A percentile compares a stretch with the other conserved stretches of the same genome.
These are phyloP conservation scores for Jaltomata sinuosa DNA, from an alignment of 257 asterid genomes.

Conservation along the genomic window DNA sequence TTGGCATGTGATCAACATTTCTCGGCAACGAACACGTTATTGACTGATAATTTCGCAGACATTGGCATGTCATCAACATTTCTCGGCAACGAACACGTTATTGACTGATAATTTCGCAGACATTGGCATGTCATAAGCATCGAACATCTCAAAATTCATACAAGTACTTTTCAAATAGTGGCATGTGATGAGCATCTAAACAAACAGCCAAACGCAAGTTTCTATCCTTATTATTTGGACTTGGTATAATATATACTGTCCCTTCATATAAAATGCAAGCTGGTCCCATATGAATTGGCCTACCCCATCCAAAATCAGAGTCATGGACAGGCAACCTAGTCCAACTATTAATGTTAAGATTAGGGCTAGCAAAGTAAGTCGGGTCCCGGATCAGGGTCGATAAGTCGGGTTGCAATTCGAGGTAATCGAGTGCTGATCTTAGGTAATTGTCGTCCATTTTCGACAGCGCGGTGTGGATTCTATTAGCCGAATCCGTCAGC, in stretches of 20 bases:
- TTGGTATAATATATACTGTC: constrained; percentile 44
- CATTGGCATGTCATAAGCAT: no score
- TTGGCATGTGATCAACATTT: constrained; percentile 40
- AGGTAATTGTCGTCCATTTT: constrained; percentile 44
- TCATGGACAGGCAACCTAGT: constrained; percentile 58
- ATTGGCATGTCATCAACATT: neutral
- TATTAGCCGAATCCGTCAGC: constrained; percentile 23
- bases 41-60: neutral
- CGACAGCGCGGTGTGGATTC: constrained; percentile 41
- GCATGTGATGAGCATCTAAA: constrained; percentile 53
- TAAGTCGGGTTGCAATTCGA: constrained; percentile 47
- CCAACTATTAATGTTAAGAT: constrained; percentile 71
- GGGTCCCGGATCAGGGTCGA: constrained; percentile 46
- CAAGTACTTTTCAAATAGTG: constrained; percentile 41
- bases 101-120: neutral
- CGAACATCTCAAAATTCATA: constrained; percentile 36
- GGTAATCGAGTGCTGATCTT: constrained; percentile 43
- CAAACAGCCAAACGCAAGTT: constrained; percentile 54
- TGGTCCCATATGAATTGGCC: constrained; percentile 63
- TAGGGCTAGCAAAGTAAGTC: constrained; percentile 58
- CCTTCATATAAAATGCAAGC: constrained; percentile 60
- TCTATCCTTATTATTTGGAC: constrained; percentile 38
- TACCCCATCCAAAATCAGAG: constrained; percentile 87
- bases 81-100: neutral
- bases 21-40: neutral